Percentiles rank a stretch among this genome's conserved stretches.
Evolutionary conservation across 306 rosid genomes (phyloP).

Genomic region (Alnus glutinosa): DNA sequence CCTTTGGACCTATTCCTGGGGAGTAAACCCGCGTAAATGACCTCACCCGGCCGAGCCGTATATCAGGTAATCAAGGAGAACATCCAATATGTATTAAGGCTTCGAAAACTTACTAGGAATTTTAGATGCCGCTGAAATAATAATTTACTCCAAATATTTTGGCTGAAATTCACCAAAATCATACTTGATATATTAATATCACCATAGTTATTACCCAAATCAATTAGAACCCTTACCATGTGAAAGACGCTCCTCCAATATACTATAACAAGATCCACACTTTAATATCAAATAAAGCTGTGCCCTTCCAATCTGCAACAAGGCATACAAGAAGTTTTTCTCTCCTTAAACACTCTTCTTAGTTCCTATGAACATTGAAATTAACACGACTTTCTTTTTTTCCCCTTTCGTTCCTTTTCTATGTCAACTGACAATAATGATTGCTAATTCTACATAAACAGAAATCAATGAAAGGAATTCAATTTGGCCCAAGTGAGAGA

Average conservation of each 20-base stretch:
- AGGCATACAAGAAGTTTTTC: neutral
- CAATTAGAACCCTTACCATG: neutral
- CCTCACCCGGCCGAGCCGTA: no score
- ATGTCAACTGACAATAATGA: neutral
- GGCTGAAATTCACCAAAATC: neutral
- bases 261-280: neutral
- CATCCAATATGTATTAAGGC: no score
- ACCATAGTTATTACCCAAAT: no score
- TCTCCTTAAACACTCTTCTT: neutral
- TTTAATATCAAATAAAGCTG: neutral
- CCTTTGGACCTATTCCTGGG: no score
- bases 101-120: no score
- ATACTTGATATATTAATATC: neutral
- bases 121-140: no score
- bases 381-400: neutral
- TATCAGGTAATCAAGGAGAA: no score
- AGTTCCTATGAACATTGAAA: neutral
- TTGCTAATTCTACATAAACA: neutral
- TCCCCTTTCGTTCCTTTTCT: neutral
- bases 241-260: neutral
- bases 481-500: constrained; percentile 16
- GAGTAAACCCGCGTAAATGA: no score
- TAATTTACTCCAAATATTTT: neutral
- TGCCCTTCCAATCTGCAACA: neutral
- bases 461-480: neutral